Base-by-base conservation (phyloP, 2,329 filamentous ascomycete species). In the Aspergillus arachidicola region DNA sequence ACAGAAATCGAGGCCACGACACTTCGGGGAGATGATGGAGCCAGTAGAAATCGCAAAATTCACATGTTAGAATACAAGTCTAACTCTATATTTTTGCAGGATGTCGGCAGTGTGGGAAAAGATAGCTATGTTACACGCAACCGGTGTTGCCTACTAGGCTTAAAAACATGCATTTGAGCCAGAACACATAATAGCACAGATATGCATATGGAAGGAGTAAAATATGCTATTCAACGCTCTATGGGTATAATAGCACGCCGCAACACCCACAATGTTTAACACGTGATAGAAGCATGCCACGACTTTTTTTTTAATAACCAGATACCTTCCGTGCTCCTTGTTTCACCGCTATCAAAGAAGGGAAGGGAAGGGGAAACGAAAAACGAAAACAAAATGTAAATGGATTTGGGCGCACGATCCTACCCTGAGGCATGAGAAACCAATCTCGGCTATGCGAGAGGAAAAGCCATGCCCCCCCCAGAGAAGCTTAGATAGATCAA, bases 401-500 rank as follows among this genome's bases (percentile, higher is more conserved):
- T 54, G 45, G 10, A 62, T n/a, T 28, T 30, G 46, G 48, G 57
- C 36, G 19, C 11, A 12, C 14, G 6, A 55, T 38, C n/a, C 34
- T 32, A 57, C 53, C 61, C 54, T 66, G 75, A 73, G 72, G 72
- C 75, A 79, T 76, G 76, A 78, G 73, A 79, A 79, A 79, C 77
- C 76, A 71, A 78, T 76, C 75, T 72, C 73, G 73, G 73, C 69
- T 57, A 58, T 67, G 72, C 75, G 74, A 74, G 78, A 78, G 77
- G 78, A 81, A 80, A 80, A 80, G 75, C 70, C 77, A 77, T 80
- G 75, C 74, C 76, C 69, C 75, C 75, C 67, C 76, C 75, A 77
- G 79, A 75, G 69, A 72, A 73, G 68, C 68, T 67, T 64, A 66
- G 62, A 56, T 57, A 64, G 64, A 62, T 65, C 57, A 61, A 69